Base-by-base conservation (phyloP, 441 rosid species). In the Croton laevigatus region DNA sequence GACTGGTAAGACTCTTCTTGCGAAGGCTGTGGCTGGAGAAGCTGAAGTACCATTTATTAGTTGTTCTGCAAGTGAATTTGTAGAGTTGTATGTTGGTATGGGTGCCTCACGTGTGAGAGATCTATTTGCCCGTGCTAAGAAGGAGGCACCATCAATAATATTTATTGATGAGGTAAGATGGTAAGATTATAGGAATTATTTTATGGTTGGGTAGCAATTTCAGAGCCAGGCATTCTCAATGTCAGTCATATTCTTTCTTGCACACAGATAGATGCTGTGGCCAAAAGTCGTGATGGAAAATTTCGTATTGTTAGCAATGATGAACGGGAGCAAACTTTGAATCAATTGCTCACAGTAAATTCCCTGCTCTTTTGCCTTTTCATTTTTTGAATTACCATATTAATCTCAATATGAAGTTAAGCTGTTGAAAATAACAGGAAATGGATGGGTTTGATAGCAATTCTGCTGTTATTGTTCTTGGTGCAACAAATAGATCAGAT, bases 371-470 rank as follows among this genome's bases (percentile, higher is more conserved):
- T 19, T 65, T 6, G 12, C 69, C 14, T 49, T 73, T 71, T 76
- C 66, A 55, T 52, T 8, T 23, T 66, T 23, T 66, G 38, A 38
- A 65, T 57, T 37, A 13, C 75, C 38, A 46, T 58, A 34, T 17
- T 52, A 63, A 1, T 59, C 51, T 55, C 51, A n/a, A 27, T 32
- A 22, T 34, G 48, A 58, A 74, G 59, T 53, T 77, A n/a, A 75
- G 45, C 55, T 72, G 36, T 65, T 49, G 52, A 59, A 57, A 81
- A 70, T 76, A 70, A 66, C 82, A 94, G 98, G 98, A 94, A 89
- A 92, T 94, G 99, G 99, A 94, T 87, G 98, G 98, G 66, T 94
- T 94, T 81, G 98, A 94, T 75, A 94, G 96, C 83, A 91, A 59
- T 77, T 89, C 99, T 54, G 91, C 97, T 55, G 93, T 86, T 44